Evolutionary conservation across 2,329 filamentous ascomycete species (phyloP), one percentile per base, ranked within the genome.

Genomic region (Cladophialophora immunda): DNA sequence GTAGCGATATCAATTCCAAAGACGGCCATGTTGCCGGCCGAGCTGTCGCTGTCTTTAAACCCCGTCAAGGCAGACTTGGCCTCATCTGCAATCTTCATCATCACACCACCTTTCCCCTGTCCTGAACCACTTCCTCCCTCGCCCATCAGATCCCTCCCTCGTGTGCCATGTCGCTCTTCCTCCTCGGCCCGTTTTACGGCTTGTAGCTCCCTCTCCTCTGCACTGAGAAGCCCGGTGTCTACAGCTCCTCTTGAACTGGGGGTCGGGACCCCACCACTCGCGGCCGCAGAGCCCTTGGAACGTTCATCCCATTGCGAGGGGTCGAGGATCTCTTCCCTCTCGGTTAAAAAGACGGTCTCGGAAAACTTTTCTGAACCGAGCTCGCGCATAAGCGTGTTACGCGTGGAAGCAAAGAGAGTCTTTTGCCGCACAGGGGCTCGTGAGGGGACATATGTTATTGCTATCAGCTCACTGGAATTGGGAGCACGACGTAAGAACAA

Each of bases 381-480:
- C 73, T 89, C 87, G 4, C 87, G 79, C 17, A 84, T 81, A 15
- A 90, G 79, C 1, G 87, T 88, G 34, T 87, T 78, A 2, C 87
- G 84, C 41, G 88, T 89, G n/a, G 83, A 84, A 17, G 88, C 88
- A 77, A 89, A 89, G 36, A 90, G 83, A 76, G 86, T 90, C 78
- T 90, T 90, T 67, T 87, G 83, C 38, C 88, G 85, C 41, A 90
- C 88, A 0, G 86, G 86, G 4, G 88, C 87, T 54, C 86, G 80
- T 67, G 87, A 86, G 7, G 88, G 88, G 27, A 90, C 86, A 73
- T 88, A 90, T 41, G 88, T 89, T 32, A 90, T 76, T 2, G 87
- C 86, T 45, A 86, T 78, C 36, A 83, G 65, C 38, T 67, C 63
- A 62, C 70, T 22, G 64, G 72, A 73, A 32, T 57, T 36, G 4